Evolutionary conservation across 495 filamentous ascomycete genomes (phyloP).

Genomic region (Aspergillus mulundensis): DNA sequence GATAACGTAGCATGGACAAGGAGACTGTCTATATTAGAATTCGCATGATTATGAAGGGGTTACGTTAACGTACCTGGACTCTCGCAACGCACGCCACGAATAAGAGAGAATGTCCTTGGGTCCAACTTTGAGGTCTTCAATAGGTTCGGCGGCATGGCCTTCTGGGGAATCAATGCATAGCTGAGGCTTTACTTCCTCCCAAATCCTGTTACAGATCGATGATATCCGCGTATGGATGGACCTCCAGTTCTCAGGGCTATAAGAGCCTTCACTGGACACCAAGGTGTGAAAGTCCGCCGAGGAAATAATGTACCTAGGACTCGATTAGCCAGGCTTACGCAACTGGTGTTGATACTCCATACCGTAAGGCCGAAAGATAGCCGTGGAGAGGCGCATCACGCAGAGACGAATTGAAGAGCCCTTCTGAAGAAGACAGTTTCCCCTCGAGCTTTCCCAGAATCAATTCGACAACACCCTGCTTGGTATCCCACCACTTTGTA

Average conservation of each 20-base stretch:
- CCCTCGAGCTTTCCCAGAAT: conserved; percentile 50
- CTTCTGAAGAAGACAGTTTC: conserved; percentile 52
- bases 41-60: background rate
- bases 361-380: conserved; percentile 62
- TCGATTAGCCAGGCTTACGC: conserved; percentile 1
- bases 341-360: background rate
- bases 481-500: conserved; percentile 32
- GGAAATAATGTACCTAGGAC: conserved; percentile 41
- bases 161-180: conserved; percentile 91
- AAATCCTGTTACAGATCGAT: conserved; percentile 57
- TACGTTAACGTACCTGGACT: conserved; percentile 63
- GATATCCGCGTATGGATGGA: conserved; percentile 54
- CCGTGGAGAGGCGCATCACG: conserved; percentile 66
- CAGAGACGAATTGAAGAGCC: conserved; percentile 56
- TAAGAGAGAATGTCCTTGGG: conserved; percentile 90
- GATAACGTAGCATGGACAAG: conserved; percentile 41
- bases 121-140: conserved; percentile 60
- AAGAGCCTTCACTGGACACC: conserved; percentile 19
- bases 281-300: conserved; percentile 35
- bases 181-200: conserved; percentile 66
- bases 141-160: conserved; percentile 71
- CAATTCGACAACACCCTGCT: conserved; percentile 40
- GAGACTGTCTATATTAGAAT: conserved; percentile 48
- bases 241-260: conserved; percentile 26
- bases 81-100: conserved; percentile 86